A percentile compares a stretch with the other conserved stretches of the same genome.
phyloP scores from a whole-genome alignment of 805 yeast species.

The Saccharomycopsis capsularis region DNA sequence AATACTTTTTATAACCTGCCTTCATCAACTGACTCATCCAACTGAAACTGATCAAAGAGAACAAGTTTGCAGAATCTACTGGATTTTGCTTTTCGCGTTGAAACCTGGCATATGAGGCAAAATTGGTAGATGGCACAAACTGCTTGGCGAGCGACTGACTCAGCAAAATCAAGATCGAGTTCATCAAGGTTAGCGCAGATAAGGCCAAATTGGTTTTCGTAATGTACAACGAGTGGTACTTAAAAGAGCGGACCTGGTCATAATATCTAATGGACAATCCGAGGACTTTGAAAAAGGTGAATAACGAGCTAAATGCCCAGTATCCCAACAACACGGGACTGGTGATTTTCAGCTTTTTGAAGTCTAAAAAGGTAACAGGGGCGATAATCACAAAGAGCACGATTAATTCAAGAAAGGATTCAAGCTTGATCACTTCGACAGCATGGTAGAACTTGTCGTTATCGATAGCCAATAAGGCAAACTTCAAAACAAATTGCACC shows the following conservation, averaged over 20 bases:
- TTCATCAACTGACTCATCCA: conserved; percentile 90
- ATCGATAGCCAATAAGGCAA: conserved; percentile 24
- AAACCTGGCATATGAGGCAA: conserved; percentile 32
- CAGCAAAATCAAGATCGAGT: conserved; percentile 29
- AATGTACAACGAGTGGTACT: conserved; percentile 18
- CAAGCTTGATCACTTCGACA: conserved; percentile 26
- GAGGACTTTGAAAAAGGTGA: conserved; percentile 39
- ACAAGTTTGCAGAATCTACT: conserved; percentile 55
- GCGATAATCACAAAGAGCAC: conserved; percentile 44
- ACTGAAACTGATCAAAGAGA: conserved; percentile 70
- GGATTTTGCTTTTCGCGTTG: conserved; percentile 34
- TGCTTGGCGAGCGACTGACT: conserved; percentile 36
- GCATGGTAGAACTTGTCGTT: conserved; percentile 23
- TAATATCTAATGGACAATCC: conserved; percentile 32
- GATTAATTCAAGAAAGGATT: conserved; percentile 33
- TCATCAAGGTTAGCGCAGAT: conserved; percentile 29
- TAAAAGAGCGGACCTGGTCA: conserved; percentile 28
- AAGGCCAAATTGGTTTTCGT: conserved; percentile 27
- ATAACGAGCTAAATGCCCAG: conserved; percentile 57
- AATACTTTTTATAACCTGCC: conserved; percentile 59
- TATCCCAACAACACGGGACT: conserved; percentile 62
- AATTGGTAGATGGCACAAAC: conserved; percentile 31
- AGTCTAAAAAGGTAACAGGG: conserved; percentile 63
- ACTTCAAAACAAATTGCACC: conserved; percentile 28
- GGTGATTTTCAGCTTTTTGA: conserved; percentile 56